Base-by-base conservation (phyloP, 1,139 yeast genomes). In the Yamadazyma diddensiae region DNA sequence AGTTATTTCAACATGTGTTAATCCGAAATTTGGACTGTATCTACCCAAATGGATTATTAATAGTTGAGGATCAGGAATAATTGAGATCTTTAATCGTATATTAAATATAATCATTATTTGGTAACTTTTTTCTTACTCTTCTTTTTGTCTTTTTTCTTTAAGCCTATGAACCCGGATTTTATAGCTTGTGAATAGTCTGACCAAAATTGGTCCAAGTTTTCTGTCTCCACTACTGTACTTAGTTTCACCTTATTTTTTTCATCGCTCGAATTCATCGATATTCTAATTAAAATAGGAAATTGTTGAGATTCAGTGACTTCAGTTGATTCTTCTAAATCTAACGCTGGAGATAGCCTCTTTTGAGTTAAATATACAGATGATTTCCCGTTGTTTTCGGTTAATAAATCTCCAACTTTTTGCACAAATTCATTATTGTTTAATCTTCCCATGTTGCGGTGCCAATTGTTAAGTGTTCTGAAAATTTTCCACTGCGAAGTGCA, bases 201-300 rank as follows among this genome's bases (percentile, higher is more conserved):
- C 94, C 94, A 85, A 52, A 85, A 85, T 41, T 62, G 60, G 38
- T 79, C 83, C 44, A 85, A 61, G 13, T 70, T 61, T 4, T 65
- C 70, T 0, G 74, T 59, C 26, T 70, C 72, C 18, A 86, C 86
- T 14, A 78, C 73, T 0, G 95, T 84, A 6, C 85, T 74, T 28
- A 77, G 55, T 50, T 81, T 82, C 24, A 55, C 47, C 50, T 79
- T 77, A 37, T 62, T 61, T 24, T 59, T 53, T 26, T 37, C 35
- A 6, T 35, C 41, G 15, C 50, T 35, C 5, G 29, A 26, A 12
- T 82, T 77, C 24, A 86, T 70, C 29, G 63, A 41, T 26, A 83
- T 62, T 54, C 85, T 70, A 30, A 78, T 60, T 32, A 79, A 57
- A 3, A 79, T 52, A 3, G 79, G 71, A 45, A 76, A 78, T 30